Percentiles rank a stretch among this genome's conserved stretches.
Evolutionary conservation across 768 basidiomycete species (phyloP).

Genomic region (Hygrophoropsis aurantiaca): DNA sequence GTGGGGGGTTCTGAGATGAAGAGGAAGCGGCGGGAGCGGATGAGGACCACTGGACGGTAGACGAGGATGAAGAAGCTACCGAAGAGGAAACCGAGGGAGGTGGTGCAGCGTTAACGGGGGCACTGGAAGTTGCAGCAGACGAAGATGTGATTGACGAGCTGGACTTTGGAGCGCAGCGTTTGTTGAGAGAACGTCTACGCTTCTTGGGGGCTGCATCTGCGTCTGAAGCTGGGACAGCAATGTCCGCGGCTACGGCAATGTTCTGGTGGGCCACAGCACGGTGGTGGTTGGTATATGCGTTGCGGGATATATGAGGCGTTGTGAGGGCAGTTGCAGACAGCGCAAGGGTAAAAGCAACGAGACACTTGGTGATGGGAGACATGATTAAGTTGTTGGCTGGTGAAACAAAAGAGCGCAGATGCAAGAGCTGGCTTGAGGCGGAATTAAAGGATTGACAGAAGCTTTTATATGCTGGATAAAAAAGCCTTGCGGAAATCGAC

Average conservation of each 20-base stretch:
- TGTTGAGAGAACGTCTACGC: slow-evolving; percentile 28
- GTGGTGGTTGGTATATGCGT: slow-evolving; percentile 16
- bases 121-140: background rate
- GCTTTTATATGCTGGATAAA: slow-evolving; percentile 9
- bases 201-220: background rate
- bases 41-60: slow-evolving; percentile 1
- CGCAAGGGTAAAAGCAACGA: slow-evolving; percentile 44
- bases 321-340: slow-evolving; percentile 37
- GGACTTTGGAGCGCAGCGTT: slow-evolving; percentile 19
- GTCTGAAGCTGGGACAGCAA: background rate
- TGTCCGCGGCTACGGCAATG: background rate
- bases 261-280: slow-evolving; percentile 8
- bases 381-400: slow-evolving; percentile 9
- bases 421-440: slow-evolving; percentile 12
- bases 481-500: slow-evolving; percentile 2
- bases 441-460: slow-evolving; percentile 13
- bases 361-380: slow-evolving; percentile 39
- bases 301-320: slow-evolving; percentile 37
- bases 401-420: slow-evolving; percentile 11
- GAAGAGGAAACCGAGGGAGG: background rate
- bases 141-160: background rate
- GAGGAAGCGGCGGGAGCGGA: background rate
- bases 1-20: background rate
- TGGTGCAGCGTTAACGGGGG: slow-evolving; percentile 23
- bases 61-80: background rate